These are phyloP conservation scores for Acacia concinna DNA, from an alignment of 331 rosid species.

Conservation along the genomic window DNA sequence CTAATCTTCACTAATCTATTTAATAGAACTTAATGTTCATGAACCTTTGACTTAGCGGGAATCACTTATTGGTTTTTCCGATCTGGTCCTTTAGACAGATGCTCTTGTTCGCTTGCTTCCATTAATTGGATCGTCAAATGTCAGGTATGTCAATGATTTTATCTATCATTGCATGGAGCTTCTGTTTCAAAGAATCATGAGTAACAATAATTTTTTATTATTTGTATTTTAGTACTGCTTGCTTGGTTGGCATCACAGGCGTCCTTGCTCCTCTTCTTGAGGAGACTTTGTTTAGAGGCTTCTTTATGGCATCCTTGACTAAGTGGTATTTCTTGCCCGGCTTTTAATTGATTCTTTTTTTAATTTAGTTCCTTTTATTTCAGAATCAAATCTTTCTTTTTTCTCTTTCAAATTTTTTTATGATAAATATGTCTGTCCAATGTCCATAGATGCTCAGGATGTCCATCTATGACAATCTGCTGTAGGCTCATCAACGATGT, in stretches of 20 bases:
- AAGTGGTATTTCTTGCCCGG: constrained; percentile 61
- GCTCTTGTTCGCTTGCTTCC: constrained; percentile 93
- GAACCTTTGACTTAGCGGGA: background rate
- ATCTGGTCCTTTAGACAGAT: constrained; percentile 69
- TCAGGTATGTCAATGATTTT: constrained; percentile 47
- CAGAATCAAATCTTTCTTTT: background rate
- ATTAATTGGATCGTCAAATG: constrained; percentile 51
- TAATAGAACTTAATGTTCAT: background rate
- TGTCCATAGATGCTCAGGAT: background rate
- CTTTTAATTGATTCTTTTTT: constrained; percentile 8
- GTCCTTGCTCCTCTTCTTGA: constrained; percentile 94
- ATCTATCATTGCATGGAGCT: constrained; percentile 22
- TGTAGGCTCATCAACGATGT: background rate
- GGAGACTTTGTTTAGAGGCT: constrained; percentile 90
- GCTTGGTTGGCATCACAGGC: constrained; percentile 85
- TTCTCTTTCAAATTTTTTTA: background rate
- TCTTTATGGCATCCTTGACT: constrained; percentile 84
- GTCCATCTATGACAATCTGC: background rate
- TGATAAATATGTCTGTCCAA: background rate
- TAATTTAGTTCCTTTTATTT: constrained; percentile 8
- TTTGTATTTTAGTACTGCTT: constrained; percentile 73
- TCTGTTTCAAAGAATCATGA: constrained; percentile 26
- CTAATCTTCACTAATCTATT: background rate
- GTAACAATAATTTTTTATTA: constrained; percentile 24
- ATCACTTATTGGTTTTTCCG: constrained; percentile 38